These are phyloP conservation scores for Biscutella laevigata DNA, from an alignment of 441 rosid genomes.

Conservation along the genomic window DNA sequence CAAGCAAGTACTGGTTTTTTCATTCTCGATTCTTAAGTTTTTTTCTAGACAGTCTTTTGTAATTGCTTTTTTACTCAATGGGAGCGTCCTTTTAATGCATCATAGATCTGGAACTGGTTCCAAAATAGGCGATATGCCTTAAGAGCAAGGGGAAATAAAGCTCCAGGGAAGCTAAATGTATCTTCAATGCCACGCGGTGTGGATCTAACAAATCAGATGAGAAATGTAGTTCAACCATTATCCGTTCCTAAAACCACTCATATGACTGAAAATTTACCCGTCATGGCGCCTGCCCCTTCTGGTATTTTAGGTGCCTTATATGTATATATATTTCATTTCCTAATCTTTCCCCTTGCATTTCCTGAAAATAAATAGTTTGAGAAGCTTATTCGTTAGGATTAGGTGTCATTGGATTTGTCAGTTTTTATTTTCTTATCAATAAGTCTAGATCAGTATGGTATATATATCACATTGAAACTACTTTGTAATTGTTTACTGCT, in stretches of 20 bases:
- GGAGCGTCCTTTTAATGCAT: background rate
- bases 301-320: constrained; percentile 36
- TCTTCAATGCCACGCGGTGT: constrained; percentile 51
- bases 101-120: constrained; percentile 97
- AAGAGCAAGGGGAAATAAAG: constrained; percentile 71
- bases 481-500: constrained; percentile 4
- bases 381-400: constrained; percentile 3
- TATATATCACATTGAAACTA: background rate
- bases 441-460: constrained; percentile 4
- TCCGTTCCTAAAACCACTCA: constrained; percentile 43
- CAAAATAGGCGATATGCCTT: constrained; percentile 93
- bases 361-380: background rate
- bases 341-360: background rate
- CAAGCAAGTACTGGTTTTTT: constrained; percentile 61
- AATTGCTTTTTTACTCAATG: background rate
- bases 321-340: background rate
- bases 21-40: constrained; percentile 1
- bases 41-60: background rate
- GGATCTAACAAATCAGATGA: constrained; percentile 43
- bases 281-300: constrained; percentile 41
- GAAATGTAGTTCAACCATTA: constrained; percentile 51
- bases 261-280: constrained; percentile 35
- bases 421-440: background rate
- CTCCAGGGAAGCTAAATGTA: constrained; percentile 71
- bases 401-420: background rate